Conservation (phyloP, 73 alveolate genomes). For the Blepharisma japonicum region DNA sequence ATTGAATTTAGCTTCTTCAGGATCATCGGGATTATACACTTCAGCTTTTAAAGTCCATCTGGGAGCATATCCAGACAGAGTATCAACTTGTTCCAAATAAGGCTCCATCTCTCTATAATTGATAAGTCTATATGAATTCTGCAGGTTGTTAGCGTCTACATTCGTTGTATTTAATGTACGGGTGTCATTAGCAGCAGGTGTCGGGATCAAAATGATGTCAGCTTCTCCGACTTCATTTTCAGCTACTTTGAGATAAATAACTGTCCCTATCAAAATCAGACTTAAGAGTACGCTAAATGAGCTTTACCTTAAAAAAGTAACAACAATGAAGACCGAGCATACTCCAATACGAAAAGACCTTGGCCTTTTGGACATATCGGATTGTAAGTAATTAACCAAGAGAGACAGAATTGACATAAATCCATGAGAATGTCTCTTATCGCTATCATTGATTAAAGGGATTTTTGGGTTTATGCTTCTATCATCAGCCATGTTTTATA, state of each 20-base stretch:
- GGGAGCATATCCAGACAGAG: no score
- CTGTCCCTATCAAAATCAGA: slow-evolving; percentile 35
- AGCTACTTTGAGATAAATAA: slow-evolving; percentile 79
- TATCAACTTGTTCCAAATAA: no score
- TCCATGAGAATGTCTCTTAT: no score
- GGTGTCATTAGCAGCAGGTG: slow-evolving; percentile 33
- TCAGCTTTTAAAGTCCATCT: no score
- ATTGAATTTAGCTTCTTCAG: no score
- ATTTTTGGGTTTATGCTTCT: no score
- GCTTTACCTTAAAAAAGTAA: slow-evolving; percentile 77
- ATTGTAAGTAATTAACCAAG: background rate
- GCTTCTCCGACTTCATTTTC: slow-evolving; percentile 88
- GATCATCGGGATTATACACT: no score
- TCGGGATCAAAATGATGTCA: slow-evolving; percentile 79
- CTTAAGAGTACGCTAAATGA: slow-evolving; percentile 71
- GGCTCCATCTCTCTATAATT: no score
- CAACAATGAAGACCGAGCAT: slow-evolving; percentile 85
- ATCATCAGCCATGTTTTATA: no score
- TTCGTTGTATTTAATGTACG: background rate
- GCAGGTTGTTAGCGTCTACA: no score
- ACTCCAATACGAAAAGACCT: slow-evolving; percentile 91
- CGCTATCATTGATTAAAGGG: no score
- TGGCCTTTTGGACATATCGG: slow-evolving; percentile 84
- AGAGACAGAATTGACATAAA: no score
- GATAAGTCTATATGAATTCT: background rate